Evolutionary conservation across 2,329 filamentous ascomycete species (phyloP), one percentile per base, ranked within the genome.

Genomic region (Catunica adiposa): DNA sequence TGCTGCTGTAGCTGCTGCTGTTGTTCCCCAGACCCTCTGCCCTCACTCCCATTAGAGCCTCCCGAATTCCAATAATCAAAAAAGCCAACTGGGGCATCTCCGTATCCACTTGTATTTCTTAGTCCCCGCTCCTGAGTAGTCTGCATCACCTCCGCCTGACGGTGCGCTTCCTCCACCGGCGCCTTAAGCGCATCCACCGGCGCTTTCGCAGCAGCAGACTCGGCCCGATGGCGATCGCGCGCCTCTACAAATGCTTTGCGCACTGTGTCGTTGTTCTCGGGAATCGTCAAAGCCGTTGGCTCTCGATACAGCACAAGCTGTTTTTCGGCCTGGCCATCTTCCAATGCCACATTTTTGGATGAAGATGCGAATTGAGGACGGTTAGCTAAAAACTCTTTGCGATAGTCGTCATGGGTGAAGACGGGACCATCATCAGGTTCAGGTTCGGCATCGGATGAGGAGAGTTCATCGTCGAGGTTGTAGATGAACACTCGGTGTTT

Each of bases 401-500:
- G 84, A 55, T 97, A 85, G 65, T 94, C 86, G 0, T 88, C 82
- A 0, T 94, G 76, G 71, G 96, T 89, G 64, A 89, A 75, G 50
- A 94, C 76, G 61, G 73, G 76, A 61, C 77, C 76, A 62, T 68
- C 59, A 68, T 69, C 59, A 11, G 80, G 74, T 68, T 69, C 59
- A 11, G 80, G 74, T 44, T 78, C 72, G 51, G 74, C 71, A 59
- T 84, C 79, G 26, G 67, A 66, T 6, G 71, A 71, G 14, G 83
- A 83, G 31, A 97, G 77, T 69, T 97, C 90, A 62, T 84, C 84
- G 65, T 94, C 89, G 8, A 98, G 74, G 68, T 94, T 82, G 72
- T 89, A 83, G 62, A 98, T 89, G 73, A 92, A 96, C 59, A 96
- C 80, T 64, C 84, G 86, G 70, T 94, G 76, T 63, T 86, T 85